These are phyloP conservation scores for Pestalotiopsis sp. DNA, from an alignment of 2,329 filamentous ascomycete genomes.

Conservation along the genomic window DNA sequence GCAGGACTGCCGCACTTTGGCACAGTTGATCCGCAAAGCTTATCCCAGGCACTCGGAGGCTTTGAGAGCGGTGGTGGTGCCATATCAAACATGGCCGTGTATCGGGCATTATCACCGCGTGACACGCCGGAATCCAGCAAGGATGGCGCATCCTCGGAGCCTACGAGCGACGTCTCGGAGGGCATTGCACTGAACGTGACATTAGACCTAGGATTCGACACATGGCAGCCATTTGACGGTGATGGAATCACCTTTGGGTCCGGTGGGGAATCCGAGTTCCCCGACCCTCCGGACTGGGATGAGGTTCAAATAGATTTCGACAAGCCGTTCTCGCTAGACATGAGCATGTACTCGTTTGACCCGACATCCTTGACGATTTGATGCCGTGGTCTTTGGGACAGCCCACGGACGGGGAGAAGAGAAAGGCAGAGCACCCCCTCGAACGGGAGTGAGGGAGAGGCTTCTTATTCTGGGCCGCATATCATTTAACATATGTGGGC, in stretches of 20 bases:
- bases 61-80: slow-evolving; percentile 48
- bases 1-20: slow-evolving; percentile 8
- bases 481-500: neutral
- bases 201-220: slow-evolving; percentile 38
- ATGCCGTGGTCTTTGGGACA: neutral
- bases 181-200: slow-evolving; percentile 53
- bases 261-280: slow-evolving; percentile 31
- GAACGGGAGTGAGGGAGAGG: neutral
- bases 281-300: slow-evolving; percentile 42
- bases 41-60: slow-evolving; percentile 43
- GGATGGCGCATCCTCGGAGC: slow-evolving; percentile 60
- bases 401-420: neutral
- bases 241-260: slow-evolving; percentile 46
- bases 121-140: slow-evolving; percentile 68
- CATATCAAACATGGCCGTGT: slow-evolving; percentile 55
- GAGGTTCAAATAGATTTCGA: slow-evolving; percentile 52
- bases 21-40: slow-evolving; percentile 56
- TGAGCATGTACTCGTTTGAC: slow-evolving; percentile 44
- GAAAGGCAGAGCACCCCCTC: neutral
- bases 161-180: slow-evolving; percentile 65
- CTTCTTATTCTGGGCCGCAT: neutral
- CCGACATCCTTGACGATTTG: slow-evolving; percentile 16
- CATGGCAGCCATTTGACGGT: slow-evolving; percentile 54
- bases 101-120: slow-evolving; percentile 60
- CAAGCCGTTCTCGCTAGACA: slow-evolving; percentile 57